Conservation (phyloP, 73 alveolate species). For the Breviolum minutum region DNA sequence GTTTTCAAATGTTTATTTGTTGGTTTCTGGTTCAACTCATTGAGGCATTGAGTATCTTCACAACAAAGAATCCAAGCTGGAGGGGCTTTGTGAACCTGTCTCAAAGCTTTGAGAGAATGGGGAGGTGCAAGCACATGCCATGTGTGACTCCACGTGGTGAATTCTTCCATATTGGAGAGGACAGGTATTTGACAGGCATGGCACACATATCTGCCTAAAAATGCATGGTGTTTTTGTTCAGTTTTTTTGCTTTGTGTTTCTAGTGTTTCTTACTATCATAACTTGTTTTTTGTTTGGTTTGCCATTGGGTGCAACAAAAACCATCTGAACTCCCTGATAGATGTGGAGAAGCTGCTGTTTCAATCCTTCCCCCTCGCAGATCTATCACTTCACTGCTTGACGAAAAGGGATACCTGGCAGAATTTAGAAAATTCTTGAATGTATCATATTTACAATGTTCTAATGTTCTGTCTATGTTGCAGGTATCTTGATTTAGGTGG, state of each 20-base stretch:
- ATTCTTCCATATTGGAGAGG: neutral
- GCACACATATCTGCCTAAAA: neutral
- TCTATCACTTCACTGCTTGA: neutral
- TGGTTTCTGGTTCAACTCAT: neutral
- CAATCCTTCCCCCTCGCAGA: neutral
- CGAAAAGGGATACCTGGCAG: neutral
- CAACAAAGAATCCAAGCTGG: neutral
- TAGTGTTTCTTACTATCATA: too few relatives aligned
- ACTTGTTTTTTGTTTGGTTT: neutral
- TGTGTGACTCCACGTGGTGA: conserved; percentile 28
- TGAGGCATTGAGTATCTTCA: neutral
- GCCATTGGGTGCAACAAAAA: neutral
- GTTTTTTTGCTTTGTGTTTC: too few relatives aligned
- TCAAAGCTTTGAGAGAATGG: neutral
- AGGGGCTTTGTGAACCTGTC: neutral
- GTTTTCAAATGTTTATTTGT: neutral
- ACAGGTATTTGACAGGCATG: neutral
- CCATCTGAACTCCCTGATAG: neutral
- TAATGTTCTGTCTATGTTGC: neutral
- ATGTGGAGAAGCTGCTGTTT: conserved; percentile 5
- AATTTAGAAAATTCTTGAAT: neutral
- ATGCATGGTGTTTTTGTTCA: neutral
- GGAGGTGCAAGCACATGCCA: neutral
- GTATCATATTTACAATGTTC: neutral
- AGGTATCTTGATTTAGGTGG: neutral